Base-by-base conservation (phyloP, 495 filamentous ascomycete species). In the Penicillium soppii region DNA sequence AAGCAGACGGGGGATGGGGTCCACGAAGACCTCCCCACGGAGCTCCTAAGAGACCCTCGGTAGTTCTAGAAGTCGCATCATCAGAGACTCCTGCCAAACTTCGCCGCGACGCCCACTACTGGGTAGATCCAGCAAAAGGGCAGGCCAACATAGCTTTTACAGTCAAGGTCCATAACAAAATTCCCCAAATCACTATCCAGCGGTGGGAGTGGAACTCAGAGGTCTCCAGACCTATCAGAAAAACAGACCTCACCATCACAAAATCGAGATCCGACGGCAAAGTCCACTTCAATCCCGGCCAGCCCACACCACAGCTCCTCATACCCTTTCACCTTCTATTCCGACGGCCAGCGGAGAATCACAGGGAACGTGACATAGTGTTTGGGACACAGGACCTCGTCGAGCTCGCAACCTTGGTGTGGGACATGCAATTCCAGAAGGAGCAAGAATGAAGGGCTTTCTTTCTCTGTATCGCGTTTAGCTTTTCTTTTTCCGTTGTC, bases 1-100 rank as follows among this genome's bases (percentile, higher is more conserved):
- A 48, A 7, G 33, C 45, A 48, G 45, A 48, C 25, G 45, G 32
- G 33, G 45, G 33, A 29, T 48, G 45, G 45, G 15, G 45, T 29
- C 45, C 45, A 36, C 25, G 33, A 27, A 48, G 45, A 39, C 33
- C 45, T 16, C 45, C 45, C 21, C 45, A 7, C 22, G 22, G 45
- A 19, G 22, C 45, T 29, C 45, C 35, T 19, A 48, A 39, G 32
- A 48, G 33, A 39, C 45, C 45, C n/a, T 39, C 45, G 32, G 29
- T 48, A 12, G 33, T 48, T 20, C 2, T 48, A 20, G 45, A 48
- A 17, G 33, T 48, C 4, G 35, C 12, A 29, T 27, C 22, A 7
- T 48, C 35, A 17, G 33, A 48, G 8, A 48, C 21, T 26, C 12
- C 33, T 13, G 45, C 21, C 10, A 48, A 29, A 29, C 33, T 38